These are phyloP conservation scores for Russula earlei DNA, from an alignment of 768 basidiomycete species.

Conservation along the genomic window DNA sequence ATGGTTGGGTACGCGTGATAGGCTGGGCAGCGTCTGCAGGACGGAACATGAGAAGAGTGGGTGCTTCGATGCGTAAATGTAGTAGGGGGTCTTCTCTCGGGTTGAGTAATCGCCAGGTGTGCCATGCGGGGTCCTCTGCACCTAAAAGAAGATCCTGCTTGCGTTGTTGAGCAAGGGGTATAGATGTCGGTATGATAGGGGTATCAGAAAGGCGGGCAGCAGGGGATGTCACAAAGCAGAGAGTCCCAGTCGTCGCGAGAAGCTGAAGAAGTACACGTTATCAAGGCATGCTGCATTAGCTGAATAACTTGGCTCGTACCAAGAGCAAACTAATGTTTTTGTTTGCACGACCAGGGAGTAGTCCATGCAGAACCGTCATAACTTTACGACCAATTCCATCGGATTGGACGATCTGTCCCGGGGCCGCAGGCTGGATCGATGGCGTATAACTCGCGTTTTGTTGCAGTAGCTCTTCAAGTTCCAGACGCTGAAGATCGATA, in stretches of 20 bases:
- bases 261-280: constrained; percentile 38
- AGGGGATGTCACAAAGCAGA: constrained; percentile 65
- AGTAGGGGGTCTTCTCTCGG: constrained; percentile 55
- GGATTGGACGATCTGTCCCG: constrained; percentile 20
- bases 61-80: constrained; percentile 74
- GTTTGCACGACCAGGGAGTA: constrained; percentile 56
- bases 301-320: constrained; percentile 32
- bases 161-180: constrained; percentile 11
- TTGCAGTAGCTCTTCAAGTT: constrained; percentile 80
- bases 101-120: constrained; percentile 72
- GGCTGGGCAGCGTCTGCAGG: constrained; percentile 28
- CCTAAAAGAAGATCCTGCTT: constrained; percentile 14
- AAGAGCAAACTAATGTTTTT: constrained; percentile 77
- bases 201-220: constrained; percentile 24
- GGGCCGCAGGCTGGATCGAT: constrained; percentile 25
- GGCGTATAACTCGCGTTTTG: constrained; percentile 56
- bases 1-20: background rate
- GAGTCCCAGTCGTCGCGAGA: constrained; percentile 61
- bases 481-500: constrained; percentile 91
- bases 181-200: constrained; percentile 4
- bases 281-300: background rate
- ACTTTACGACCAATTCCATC: constrained; percentile 38
- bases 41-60: constrained; percentile 62
- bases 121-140: constrained; percentile 40
- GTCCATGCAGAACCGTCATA: constrained; percentile 32